These are phyloP conservation scores for Crithidia fasciculata DNA, from an alignment of 208 protist species.

Conservation along the genomic window DNA sequence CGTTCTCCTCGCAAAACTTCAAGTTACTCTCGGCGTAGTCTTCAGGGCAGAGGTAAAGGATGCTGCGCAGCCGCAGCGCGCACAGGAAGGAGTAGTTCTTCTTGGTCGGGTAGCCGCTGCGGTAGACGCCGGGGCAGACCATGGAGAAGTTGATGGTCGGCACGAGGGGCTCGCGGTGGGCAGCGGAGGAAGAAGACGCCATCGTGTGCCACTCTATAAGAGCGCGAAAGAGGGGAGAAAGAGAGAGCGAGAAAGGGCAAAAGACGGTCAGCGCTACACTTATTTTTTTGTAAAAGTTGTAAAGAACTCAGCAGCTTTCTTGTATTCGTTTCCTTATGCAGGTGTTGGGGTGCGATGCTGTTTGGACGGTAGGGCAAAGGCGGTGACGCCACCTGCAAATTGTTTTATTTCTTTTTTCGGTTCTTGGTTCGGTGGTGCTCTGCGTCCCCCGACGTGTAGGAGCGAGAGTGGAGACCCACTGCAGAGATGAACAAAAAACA, in stretches of 20 bases:
- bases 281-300: too few relatives aligned
- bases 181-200: constrained; percentile 28
- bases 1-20: constrained; percentile 92
- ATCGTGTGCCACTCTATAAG: constrained; percentile 6
- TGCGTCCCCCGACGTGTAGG: too few relatives aligned
- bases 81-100: constrained; percentile 97
- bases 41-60: constrained; percentile 95
- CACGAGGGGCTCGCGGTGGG: constrained; percentile 67
- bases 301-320: too few relatives aligned
- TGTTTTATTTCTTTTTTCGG: too few relatives aligned
- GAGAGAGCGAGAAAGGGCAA: neutral
- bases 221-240: neutral
- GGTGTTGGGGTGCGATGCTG: too few relatives aligned
- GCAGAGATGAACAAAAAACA: too few relatives aligned
- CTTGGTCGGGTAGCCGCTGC: constrained; percentile 95
- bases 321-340: too few relatives aligned
- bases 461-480: too few relatives aligned
- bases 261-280: neutral
- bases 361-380: too few relatives aligned
- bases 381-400: too few relatives aligned
- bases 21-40: constrained; percentile 93
- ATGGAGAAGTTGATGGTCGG: constrained; percentile 96
- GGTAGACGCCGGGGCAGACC: constrained; percentile 96
- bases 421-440: too few relatives aligned
- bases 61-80: constrained; percentile 92